phyloP scores from a whole-genome alignment of 345 rosid genomes.

The Lepidium sativum region DNA sequence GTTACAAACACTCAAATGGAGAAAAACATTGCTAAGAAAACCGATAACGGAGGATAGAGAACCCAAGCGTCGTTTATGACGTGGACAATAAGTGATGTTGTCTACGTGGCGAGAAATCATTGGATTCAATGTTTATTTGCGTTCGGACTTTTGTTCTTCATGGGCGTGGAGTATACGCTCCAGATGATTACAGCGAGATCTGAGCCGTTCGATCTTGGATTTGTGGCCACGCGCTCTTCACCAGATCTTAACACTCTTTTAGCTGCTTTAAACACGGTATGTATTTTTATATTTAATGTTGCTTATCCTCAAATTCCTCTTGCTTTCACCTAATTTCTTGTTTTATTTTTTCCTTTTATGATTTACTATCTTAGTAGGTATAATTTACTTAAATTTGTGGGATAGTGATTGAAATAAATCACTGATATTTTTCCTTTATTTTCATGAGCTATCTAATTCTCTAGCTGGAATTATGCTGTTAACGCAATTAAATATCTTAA shows the following conservation, averaged over 20 bases:
- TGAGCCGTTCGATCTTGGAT: constrained; percentile 84
- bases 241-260: constrained; percentile 70
- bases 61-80: constrained; percentile 44
- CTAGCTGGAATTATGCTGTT: constrained; percentile 22
- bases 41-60: neutral
- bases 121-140: constrained; percentile 67
- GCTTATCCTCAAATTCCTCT: neutral
- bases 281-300: neutral
- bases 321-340: too few relatives aligned
- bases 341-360: neutral
- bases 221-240: constrained; percentile 56
- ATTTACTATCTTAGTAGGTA: neutral
- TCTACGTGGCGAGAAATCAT: constrained; percentile 50
- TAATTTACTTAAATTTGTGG: neutral
- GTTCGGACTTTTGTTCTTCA: constrained; percentile 67
- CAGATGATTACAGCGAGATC: constrained; percentile 64
- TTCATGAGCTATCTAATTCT: neutral
- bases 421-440: neutral
- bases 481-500: neutral
- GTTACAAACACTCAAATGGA: neutral
- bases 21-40: constrained; percentile 11
- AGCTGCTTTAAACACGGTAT: constrained; percentile 86
- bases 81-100: constrained; percentile 50
- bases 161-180: constrained; percentile 93
- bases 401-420: constrained; percentile 6